These are phyloP conservation scores for Xylaria sp. DNA, from an alignment of 2,329 filamentous ascomycete genomes.

Conservation along the genomic window DNA sequence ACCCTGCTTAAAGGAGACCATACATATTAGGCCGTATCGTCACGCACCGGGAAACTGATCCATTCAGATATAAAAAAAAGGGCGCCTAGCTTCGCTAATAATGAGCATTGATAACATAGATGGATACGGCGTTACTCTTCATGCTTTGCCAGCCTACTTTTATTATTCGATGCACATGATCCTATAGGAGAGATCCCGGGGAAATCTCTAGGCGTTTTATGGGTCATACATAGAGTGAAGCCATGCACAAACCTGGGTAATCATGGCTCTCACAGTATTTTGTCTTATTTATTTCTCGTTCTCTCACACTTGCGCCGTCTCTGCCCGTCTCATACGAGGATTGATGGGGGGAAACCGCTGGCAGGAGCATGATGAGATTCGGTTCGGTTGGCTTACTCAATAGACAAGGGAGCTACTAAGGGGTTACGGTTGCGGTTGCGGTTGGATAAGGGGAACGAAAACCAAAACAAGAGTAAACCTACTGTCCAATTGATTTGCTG, in stretches of 20 bases:
- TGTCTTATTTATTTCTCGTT: neutral
- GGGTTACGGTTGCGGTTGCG: neutral
- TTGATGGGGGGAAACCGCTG: neutral
- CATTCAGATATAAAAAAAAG: neutral
- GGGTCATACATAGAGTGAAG: neutral
- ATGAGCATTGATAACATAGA: constrained; percentile 12
- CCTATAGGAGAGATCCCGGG: neutral
- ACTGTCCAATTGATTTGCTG: neutral
- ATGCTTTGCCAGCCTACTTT: neutral
- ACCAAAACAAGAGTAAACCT: neutral
- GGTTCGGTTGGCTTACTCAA: constrained; percentile 7
- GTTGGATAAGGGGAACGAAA: neutral
- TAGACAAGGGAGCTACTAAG: constrained; percentile 7
- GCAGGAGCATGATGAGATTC: neutral
- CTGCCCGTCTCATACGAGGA: neutral
- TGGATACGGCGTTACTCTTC: neutral
- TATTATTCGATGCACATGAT: neutral
- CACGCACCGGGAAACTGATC: neutral
- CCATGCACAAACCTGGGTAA: neutral
- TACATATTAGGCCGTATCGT: neutral
- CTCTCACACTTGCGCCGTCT: neutral
- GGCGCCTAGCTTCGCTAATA: neutral
- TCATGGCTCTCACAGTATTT: neutral
- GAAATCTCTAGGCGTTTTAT: neutral
- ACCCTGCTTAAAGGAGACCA: neutral